Conservation (phyloP, 176 grass and related monocot genomes). For the Cenchrus fungigraminus region DNA sequence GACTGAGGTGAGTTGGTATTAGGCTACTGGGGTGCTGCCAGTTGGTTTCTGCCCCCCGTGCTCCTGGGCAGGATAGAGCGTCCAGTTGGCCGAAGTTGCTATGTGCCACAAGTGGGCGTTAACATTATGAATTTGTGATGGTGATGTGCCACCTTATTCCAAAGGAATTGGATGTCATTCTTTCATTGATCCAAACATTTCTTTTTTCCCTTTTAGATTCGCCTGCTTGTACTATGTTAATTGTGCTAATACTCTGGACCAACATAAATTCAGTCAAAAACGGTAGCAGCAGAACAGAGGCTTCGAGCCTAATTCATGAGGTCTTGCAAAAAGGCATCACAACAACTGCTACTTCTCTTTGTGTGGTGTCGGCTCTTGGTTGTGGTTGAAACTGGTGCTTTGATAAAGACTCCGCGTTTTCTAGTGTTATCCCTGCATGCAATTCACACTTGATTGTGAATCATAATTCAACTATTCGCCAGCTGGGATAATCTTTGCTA, state of each 20-base stretch:
- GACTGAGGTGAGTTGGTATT: neutral
- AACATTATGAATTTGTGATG: neutral
- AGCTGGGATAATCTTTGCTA: slow-evolving; percentile 29
- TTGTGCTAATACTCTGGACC: neutral
- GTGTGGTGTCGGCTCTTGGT: neutral
- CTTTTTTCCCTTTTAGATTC: too few species aligned
- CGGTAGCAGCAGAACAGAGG: neutral
- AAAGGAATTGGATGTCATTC: neutral
- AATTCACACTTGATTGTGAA: neutral
- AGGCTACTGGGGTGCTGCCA: neutral
- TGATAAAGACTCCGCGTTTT: neutral
- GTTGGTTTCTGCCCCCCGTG: neutral
- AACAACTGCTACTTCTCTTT: neutral
- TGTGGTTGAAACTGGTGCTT: neutral
- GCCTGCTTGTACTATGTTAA: neutral
- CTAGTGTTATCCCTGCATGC: neutral
- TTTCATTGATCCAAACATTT: neutral
- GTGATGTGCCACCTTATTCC: slow-evolving; percentile 28
- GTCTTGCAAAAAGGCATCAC: neutral
- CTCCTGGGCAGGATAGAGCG: neutral
- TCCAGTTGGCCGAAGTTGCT: neutral
- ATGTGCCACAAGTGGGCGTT: slow-evolving; percentile 7
- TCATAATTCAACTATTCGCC: neutral
- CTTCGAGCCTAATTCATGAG: neutral
- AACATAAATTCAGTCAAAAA: neutral